Evolutionary conservation across 176 grass and related monocot species (phyloP), one percentile per base, ranked within the genome.

Genomic region (Musa itinerans): DNA sequence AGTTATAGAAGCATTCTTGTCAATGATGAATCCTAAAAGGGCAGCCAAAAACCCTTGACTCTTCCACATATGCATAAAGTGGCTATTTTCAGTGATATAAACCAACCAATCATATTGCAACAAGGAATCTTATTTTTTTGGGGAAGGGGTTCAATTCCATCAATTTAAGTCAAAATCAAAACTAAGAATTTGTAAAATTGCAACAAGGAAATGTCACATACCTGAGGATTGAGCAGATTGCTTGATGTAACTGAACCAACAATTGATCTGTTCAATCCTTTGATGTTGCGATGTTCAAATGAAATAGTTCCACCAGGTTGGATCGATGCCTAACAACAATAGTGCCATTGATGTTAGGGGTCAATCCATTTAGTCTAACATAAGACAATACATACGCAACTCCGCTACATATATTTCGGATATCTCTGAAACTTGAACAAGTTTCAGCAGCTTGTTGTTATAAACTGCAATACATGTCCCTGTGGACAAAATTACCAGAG

Each of bases 281-380:
- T 89, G 73, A 99, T 95, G 58, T 99, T 99, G 43, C 89, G 83
- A 81, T 99, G 96, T 81, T 99, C 96, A 87, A 99, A 89, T 54
- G 96, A 99, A 54, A 99, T 89, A 75, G 96, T 99, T 84, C 96
- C 96, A 78, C 96, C 96, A 73, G 96, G 96, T 89, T 99, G 96
- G 82, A 99, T 95, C 53, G 96, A 99, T 72, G 88, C 96, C 96
- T 95, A 76, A 57, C 80, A 87, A 72, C 72, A 83, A 77, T 11
- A 50, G 57, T 16, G 22, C 14, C 52, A 6, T 7, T 14, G 4
- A 15, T 29, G 21, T 56, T 56, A 55, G 13, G 22, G 16, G 34
- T 5, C 34, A 5, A 43, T 43, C 34, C 34, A 43, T 43, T 43
- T 43, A 43, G 2, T 34, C 23, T 8, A 74, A 16, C 14, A 57